Conservation (phyloP, 1,284 basidiomycete species). For the Ceratobasidium sp. region DNA sequence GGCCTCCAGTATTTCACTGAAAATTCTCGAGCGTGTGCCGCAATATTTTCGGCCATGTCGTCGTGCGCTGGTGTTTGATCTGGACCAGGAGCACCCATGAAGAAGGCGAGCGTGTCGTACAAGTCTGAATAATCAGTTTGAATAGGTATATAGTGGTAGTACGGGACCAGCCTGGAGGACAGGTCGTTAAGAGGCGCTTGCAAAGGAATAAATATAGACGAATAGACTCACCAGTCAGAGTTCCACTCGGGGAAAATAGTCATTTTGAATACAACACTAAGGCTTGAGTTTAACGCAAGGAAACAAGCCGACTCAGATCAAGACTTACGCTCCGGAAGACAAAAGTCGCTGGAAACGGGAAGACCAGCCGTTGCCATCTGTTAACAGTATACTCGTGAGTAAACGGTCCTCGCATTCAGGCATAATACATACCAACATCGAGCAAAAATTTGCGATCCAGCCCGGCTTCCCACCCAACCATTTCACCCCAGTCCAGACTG, state of each 20-base stretch:
- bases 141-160: constrained; percentile 52
- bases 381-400: constrained; percentile 29
- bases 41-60: constrained; percentile 61
- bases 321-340: constrained; percentile 53
- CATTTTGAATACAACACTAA: constrained; percentile 60
- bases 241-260: constrained; percentile 64
- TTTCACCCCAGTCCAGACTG: constrained; percentile 43
- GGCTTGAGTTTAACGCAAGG: no score
- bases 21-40: constrained; percentile 60
- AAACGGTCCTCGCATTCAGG: background rate
- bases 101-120: constrained; percentile 64
- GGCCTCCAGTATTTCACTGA: constrained; percentile 62
- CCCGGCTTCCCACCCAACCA: constrained; percentile 39
- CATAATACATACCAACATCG: constrained; percentile 44
- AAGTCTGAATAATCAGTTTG: constrained; percentile 64
- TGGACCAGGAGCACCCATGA: constrained; percentile 61
- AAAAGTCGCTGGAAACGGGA: constrained; percentile 56
- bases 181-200: background rate
- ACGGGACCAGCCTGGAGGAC: constrained; percentile 52
- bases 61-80: constrained; percentile 57
- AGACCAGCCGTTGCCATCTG: constrained; percentile 55
- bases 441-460: constrained; percentile 47
- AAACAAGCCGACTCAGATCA: background rate
- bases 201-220: constrained; percentile 38
- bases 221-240: constrained; percentile 61